Evolutionary conservation across 2,329 filamentous ascomycete genomes (phyloP).

Genomic region (Alternaria consortialis): DNA sequence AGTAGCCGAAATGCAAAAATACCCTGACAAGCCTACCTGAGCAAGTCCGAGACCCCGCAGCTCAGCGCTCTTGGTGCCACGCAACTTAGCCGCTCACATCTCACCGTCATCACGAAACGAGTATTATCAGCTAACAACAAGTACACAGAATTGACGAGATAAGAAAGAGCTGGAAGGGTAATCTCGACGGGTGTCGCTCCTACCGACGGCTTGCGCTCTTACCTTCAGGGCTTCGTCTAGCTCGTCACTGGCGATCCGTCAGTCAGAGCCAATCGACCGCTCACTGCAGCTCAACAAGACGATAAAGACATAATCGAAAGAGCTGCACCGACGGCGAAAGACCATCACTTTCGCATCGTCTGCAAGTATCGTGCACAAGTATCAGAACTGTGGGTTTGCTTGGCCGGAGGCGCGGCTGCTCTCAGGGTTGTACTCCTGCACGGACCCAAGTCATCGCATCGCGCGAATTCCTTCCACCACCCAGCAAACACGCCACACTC

Average conservation of each 20-base stretch:
- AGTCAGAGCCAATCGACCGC: slow-evolving; percentile 21
- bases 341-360: slow-evolving; percentile 2
- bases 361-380: slow-evolving; percentile 6
- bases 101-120: slow-evolving; percentile 9
- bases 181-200: not conserved
- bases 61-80: slow-evolving; percentile 21
- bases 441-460: slow-evolving; percentile 34
- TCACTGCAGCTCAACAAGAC: slow-evolving; percentile 13
- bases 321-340: slow-evolving; percentile 12
- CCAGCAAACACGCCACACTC: slow-evolving; percentile 28
- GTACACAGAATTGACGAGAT: slow-evolving; percentile 4
- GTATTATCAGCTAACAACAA: slow-evolving; percentile 10
- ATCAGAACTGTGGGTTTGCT: slow-evolving; percentile 12
- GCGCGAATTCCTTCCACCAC: slow-evolving; percentile 39
- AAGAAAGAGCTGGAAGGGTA: slow-evolving; percentile 17
- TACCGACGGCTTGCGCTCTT: slow-evolving; percentile 19
- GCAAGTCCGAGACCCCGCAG: slow-evolving; percentile 18
- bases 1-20: slow-evolving; percentile 31
- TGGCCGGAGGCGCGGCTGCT: slow-evolving; percentile 20
- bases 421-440: slow-evolving; percentile 32
- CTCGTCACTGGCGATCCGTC: slow-evolving; percentile 23
- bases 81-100: slow-evolving; percentile 10
- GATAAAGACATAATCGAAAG: slow-evolving; percentile 10
- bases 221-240: slow-evolving; percentile 18
- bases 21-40: slow-evolving; percentile 14